A percentile compares a stretch with the other conserved stretches of the same genome.
Conservation (phyloP, 179 eudicot genomes). For the Carnegiea gigantea region DNA sequence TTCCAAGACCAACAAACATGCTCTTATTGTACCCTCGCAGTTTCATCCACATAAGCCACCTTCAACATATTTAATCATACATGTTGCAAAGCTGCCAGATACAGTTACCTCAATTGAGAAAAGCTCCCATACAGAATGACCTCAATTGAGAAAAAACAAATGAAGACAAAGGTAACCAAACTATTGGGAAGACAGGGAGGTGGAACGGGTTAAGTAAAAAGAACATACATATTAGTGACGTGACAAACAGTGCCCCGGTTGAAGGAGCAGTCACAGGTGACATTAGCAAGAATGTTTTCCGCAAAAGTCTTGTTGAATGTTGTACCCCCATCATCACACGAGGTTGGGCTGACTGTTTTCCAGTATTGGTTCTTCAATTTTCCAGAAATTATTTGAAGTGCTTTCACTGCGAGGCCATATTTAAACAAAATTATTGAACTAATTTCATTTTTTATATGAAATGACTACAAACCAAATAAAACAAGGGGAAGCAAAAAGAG, state of each 20-base stretch:
- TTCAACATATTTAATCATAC: not conserved
- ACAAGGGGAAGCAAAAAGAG: not conserved
- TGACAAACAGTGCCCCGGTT: not conserved
- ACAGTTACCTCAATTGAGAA: not conserved
- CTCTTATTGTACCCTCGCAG: too few relatives aligned
- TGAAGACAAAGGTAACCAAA: not conserved
- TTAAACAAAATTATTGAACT: not conserved
- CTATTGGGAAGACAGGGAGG: too few relatives aligned
- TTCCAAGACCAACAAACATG: too few relatives aligned
- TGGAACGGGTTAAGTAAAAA: not conserved
- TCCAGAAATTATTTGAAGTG: conserved; percentile 46
- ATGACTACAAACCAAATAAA: not conserved
- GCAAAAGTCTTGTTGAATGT: conserved; percentile 33
- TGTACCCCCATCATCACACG: conserved; percentile 46
- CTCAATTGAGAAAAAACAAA: not conserved
- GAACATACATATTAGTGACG: conserved; percentile 4
- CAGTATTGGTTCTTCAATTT: conserved; percentile 47
- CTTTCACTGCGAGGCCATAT: conserved; percentile 40
- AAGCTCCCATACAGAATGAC: not conserved
- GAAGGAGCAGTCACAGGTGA: conserved; percentile 2
- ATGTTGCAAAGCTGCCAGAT: not conserved
- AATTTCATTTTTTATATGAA: not conserved
- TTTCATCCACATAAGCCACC: too few relatives aligned
- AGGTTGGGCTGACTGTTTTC: conserved; percentile 40
- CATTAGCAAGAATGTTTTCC: not conserved